Base-by-base conservation (phyloP, 2,329 filamentous ascomycete genomes). In the Rhynchosporium agropyri region DNA sequence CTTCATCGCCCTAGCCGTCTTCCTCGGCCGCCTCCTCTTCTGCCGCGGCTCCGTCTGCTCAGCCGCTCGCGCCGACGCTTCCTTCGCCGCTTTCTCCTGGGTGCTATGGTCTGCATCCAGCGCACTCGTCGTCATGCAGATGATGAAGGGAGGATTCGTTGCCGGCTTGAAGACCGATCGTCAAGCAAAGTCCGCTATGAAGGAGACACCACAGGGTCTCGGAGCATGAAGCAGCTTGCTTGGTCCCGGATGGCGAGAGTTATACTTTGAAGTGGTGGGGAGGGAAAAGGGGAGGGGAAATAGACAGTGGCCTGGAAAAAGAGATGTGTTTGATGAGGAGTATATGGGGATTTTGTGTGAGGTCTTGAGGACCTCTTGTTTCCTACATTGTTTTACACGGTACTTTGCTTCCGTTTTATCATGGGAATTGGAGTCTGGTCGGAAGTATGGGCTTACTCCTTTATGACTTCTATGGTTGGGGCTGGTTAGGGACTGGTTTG, bases 11-110 rank as follows among this genome's bases (percentile, higher is more conserved):
- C 78, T 87, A 26, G 77, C 82, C 49, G 79, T 83, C 65, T 87
- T 85, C 75, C 79, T 88, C 67, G 77, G 79, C 71, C 76, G 77
- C 58, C 76, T 87, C 56, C 74, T 81, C 61, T 84, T 84, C 76
- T 88, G 85, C 75, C 77, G 79, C 33, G 85, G 84, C 48, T 77
- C 76, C 43, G 82, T 86, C 31, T 88, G 85, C 76, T 77, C 77
- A 29, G 79, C 81, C 12, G 83, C 83, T 46, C 81, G 81, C 26
- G 82, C 83, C 49, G 79, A 81, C 63, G 79, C 81, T n/a, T 81
- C 80, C 48, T 79, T 87, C 56, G 79, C 82, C 20, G 80, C 83
- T 12, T 77, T 82, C 60, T 77, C 79, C 64, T 87, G 84, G 71
- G 70, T 78, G 26, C 74, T 80, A 10, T 88, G 85, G 85, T 75